These are phyloP conservation scores for Lactifluus volemus DNA, from an alignment of 768 basidiomycete genomes.

Conservation along the genomic window DNA sequence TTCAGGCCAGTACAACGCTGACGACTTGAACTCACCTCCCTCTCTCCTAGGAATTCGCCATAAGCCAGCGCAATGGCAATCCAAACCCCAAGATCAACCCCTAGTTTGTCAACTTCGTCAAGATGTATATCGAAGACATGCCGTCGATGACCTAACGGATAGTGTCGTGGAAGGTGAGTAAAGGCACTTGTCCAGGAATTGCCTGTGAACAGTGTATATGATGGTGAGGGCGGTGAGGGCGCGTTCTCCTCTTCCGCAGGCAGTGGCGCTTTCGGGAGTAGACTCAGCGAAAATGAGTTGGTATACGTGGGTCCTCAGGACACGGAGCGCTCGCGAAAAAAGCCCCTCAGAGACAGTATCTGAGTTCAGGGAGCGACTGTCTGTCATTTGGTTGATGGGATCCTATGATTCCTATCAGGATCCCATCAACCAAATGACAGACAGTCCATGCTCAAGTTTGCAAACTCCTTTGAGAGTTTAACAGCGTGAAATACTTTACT, in stretches of 20 bases:
- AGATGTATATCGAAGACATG: slow-evolving; percentile 56
- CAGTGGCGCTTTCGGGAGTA: slow-evolving; percentile 11
- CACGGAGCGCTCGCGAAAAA: slow-evolving; percentile 26
- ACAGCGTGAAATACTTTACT: too few species aligned
- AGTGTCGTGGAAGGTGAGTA: slow-evolving; percentile 62
- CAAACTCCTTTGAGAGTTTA: too few species aligned
- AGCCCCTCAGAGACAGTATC: slow-evolving; percentile 21
- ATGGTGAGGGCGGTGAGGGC: not conserved
- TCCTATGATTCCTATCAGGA: too few species aligned
- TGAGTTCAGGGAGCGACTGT: slow-evolving; percentile 22
- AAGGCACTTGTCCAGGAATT: slow-evolving; percentile 31
- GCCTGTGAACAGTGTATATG: not conserved
- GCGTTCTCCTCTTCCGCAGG: not conserved
- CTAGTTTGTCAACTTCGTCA: slow-evolving; percentile 47
- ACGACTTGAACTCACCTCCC: slow-evolving; percentile 55
- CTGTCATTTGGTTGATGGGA: too few species aligned
- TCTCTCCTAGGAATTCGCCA: slow-evolving; percentile 66
- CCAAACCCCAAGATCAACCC: slow-evolving; percentile 74
- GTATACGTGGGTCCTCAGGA: slow-evolving; percentile 12
- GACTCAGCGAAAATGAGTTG: slow-evolving; percentile 19
- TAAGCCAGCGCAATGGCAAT: slow-evolving; percentile 67
- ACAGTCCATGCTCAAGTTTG: too few species aligned
- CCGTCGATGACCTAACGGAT: slow-evolving; percentile 52
- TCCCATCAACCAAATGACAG: too few species aligned
- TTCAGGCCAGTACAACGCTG: not conserved